Evolutionary conservation across 2,329 filamentous ascomycete genomes (phyloP), one percentile per base, ranked within the genome.

Genomic region (Teratosphaeria viscida): DNA sequence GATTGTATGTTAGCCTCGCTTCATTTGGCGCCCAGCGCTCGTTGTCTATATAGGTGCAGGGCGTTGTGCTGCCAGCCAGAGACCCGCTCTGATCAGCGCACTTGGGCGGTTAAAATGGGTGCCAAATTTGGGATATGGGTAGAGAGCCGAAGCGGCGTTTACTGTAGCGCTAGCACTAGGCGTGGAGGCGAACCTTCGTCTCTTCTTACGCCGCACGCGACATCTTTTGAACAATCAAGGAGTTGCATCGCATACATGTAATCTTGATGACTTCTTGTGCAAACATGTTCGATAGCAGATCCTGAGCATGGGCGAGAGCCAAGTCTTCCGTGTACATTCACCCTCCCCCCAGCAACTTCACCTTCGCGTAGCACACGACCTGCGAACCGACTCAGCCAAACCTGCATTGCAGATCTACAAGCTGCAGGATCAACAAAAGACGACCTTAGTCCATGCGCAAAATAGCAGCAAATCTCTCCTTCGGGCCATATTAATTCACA

Each of bases 31-130:
- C 53, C 47, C 34, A 34, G 49, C 55, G n/a, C 26, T 53, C 53
- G 55, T 62, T 67, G 63, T 32, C 66, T 69, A 69, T 69, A 69
- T 67, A 65, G 64, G 66, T 66, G 64, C 61, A 63, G 63, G 63
- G 62, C 60, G 59, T 59, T 65, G 64, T 64, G 60, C 64, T 29
- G 65, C 65, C 23, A 56, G 43, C 65, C 23, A 56, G 43, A 61
- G 29, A 26, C 27, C 43, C 54, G 27, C 34, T 57, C 52, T 49
- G 34, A 23, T 35, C 52, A 52, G 34, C 58, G 19, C 16, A 49
- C 14, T 32, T 57, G 54, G 59, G 59, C 59, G 59, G 23, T 47
- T 57, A 60, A 23, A 23, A 52, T 14, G 54, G 29, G 32, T n/a
- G 5, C 54, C 54, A 56, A 56, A 56, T 37, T 56, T 19, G 19